Base-by-base conservation (phyloP, 2,329 filamentous ascomycete genomes). In the Arthrobotrys entomopaga region DNA sequence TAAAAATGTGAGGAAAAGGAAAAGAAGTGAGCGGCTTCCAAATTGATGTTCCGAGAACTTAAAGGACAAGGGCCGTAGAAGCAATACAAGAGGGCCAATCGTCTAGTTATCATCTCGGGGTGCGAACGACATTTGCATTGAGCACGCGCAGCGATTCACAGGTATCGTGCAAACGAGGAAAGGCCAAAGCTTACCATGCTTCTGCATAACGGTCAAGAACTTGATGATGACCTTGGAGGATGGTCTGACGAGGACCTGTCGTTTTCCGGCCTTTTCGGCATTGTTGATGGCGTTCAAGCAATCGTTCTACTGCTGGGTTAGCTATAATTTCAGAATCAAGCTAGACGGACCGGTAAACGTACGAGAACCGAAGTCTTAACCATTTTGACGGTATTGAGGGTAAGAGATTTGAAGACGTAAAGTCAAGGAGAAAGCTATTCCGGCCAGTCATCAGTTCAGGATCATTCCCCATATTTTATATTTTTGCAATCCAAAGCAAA, bases 241-340 rank as follows among this genome's bases (percentile, higher is more conserved):
- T 81, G 96, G 95, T 82, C 93, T 90, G 88, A 99, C 97, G 84
- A 99, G 83, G 83, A 98, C 95, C 87, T 99, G 95, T 83, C 95
- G 93, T 91, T 98, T 98, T 87, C 95, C 95, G 81, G 91, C 88
- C 91, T 99, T 98, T 90, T 99, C 96, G 88, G 95, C 95, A 86
- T 99, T 99, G 93, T 99, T 99, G 91, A 99, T 98, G 87, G 89
- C 88, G 85, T 97, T 97, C 82, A 97, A 91, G 84, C 92, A 93
- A 90, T 99, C 95, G 89, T 98, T 96, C 64, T 67, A 67, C 2
- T 11, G 2, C 2, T 20, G 4, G 1, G 20, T 67, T 59, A 59
- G 48, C 13, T 1, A 24, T n/a, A 22, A 11, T 34, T 29, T 60
- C 16, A 29, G 20, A 29, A 22, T 5, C 1, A 29, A 29, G 10